A percentile compares a stretch with the other conserved stretches of the same genome.
Evolutionary conservation across 352 stramenopile genomes (phyloP).

Genomic region (Phytophthora megakarya): DNA sequence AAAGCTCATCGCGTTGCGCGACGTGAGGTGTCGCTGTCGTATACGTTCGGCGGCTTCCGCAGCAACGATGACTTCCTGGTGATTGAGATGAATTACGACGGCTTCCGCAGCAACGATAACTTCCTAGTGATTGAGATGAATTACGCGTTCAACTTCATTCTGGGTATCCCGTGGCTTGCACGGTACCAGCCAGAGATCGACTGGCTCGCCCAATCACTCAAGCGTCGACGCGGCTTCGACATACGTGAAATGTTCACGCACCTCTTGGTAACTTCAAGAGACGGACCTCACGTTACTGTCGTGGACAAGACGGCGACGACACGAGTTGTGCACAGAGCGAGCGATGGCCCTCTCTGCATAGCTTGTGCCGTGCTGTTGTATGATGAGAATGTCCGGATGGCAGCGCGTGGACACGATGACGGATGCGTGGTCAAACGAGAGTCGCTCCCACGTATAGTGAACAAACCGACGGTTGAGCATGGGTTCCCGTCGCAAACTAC

Average conservation of each 20-base stretch:
- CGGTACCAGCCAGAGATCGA: no score
- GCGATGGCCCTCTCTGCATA: conserved; percentile 12
- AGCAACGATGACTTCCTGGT: no score
- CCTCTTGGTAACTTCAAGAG: neutral
- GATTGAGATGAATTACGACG: no score
- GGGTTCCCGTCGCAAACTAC: no score
- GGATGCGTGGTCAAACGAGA: no score
- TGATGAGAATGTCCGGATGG: no score
- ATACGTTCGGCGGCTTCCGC: no score
- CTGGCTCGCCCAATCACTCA: conserved; percentile 13
- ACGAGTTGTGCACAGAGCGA: conserved; percentile 6
- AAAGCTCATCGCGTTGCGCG: conserved; percentile 4
- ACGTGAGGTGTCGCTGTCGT: conserved; percentile 3
- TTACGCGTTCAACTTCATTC: conserved; percentile 30
- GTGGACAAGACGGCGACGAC: conserved; percentile 5
- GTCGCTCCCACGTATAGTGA: no score
- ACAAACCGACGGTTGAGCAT: no score
- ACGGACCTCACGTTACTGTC: conserved; percentile 11
- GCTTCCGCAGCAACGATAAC: conserved; percentile 13
- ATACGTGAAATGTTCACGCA: neutral
- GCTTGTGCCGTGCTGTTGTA: no score
- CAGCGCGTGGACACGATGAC: no score
- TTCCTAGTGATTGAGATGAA: conserved; percentile 32
- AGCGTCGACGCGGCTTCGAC: conserved; percentile 6
- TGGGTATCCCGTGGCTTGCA: conserved; percentile 23